Evolutionary conservation across 331 rosid species (phyloP), one percentile per base, ranked within the genome.

Genomic region (Acacia pycnantha): DNA sequence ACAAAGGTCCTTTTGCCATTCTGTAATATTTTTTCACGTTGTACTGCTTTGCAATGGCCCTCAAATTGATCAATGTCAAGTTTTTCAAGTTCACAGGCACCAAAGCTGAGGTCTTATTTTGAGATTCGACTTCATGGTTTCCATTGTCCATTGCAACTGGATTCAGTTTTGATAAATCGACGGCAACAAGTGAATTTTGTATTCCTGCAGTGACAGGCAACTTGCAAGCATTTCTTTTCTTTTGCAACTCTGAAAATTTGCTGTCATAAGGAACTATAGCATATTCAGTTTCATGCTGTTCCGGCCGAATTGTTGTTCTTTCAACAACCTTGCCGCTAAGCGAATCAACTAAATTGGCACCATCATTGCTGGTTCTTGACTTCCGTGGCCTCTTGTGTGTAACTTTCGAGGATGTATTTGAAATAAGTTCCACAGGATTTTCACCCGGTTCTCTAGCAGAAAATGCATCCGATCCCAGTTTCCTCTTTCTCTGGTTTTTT

Each of bases 331-430:
- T 86, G 69, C 73, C 21, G 26, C 59, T 65, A 15, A 59, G 51
- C 15, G 87, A 50, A 79, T 82, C 75, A 43, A 79, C 68, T 29
- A 70, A 81, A 79, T 46, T 62, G 44, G 82, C 50, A 81, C 51
- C 44, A 67, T 81, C 81, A 29, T 74, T 84, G 62, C 35, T 26
- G 61, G 69, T n/a, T 76, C 77, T 76, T 7, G 81, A 70, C 74
- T 76, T 93, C 51, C 56, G 77, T 82, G 78, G 85, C 80, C 90
- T 86, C 88, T 88, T 87, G 58, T 48, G 61, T 79, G 88, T 70
- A 67, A 86, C 71, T 44, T 24, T 22, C 51, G 59, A 35, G 22
- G 81, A 70, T 50, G 87, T 41, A 75, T 50, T 66, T 88, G 87
- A 79, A 79, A 59, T 14, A 77, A 65, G 73, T 72, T 83, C 89